Evolutionary conservation across 2,329 filamentous ascomycete species (phyloP), one percentile per base, ranked within the genome.

Genomic region (Gnomoniopsis sp.): DNA sequence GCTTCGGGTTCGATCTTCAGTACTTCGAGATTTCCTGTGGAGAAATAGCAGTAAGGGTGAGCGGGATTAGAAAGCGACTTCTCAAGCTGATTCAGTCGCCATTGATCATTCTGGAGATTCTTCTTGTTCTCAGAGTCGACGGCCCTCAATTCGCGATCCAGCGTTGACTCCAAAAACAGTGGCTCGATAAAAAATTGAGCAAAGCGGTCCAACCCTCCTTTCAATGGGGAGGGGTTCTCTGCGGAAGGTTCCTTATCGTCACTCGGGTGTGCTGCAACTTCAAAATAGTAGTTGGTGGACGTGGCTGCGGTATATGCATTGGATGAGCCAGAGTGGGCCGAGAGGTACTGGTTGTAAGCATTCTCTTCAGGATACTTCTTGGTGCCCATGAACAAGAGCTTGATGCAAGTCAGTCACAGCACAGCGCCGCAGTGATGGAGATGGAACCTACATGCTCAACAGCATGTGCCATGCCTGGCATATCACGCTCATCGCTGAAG

Each of bases 121-220:
- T 97, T 97, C 82, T 96, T 96, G 77, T 97, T 96, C 73, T 97
- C 93, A 6, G 92, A 96, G 69, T 97, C 92, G 21, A 97, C 93
- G 1, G 93, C 93, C 64, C 84, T 87, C 62, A 97, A 79, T 75
- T 97, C 93, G 52, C 93, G 85, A 67, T 97, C 93, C 51, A 97
- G 74, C 0, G 92, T 95, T 64, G 87, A 91, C 55, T 88, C 86
- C 11, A 96, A 80, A 72, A 97, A 97, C 36, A 97, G 80, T 0
- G 93, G 93, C 62, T 89, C 84, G 64, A 96, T 88, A 72, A 97
- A 97, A 75, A 97, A 97, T 71, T 96, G 92, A 14, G 93, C 89
- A 73, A 97, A 97, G 36, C 92, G 87, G 71, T 97, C 93, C 53
- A 97, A 79, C 4, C 89, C 93, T 23, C 91, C 92, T 70, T 89